Evolutionary conservation across 306 rosid species (phyloP), one percentile per base, ranked within the genome.

Genomic region (Trifolium pratense): DNA sequence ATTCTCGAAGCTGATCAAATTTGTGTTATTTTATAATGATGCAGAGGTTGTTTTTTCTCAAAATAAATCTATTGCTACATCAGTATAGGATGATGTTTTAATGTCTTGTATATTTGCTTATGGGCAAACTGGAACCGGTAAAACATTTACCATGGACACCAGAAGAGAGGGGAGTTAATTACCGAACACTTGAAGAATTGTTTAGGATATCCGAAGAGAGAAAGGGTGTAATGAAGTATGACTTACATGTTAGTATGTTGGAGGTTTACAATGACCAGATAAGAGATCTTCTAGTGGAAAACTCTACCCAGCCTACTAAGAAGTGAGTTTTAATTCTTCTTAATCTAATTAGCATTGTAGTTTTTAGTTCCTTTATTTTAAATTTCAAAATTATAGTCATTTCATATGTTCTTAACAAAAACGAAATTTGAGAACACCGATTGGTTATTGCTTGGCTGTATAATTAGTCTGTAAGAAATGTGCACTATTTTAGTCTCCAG

Each of bases 121-220:
- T 3, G 99, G 99, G n/a, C 99, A 94, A 89, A 94, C 99, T 21
- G 99, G 99, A 65, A 91, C 99, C 6, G 99, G 99, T 21, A 94
- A 94, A 81, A 94, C 99, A 23, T 94, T 88, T 81, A 94, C 99
- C 0, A 94, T 94, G 99, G 76, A 90, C 93, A 39, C 84, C 84
- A 4, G 95, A 90, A 71, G 83, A 85, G 42, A 94, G 99, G 79
- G 99, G 99, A 77, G 99, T 94, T 55, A 94, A 94, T 81, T 91
- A 88, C 85, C 86, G 97, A 79, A 94, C 99, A 23, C 83, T 94
- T 71, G 90, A 87, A 74, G 96, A 94, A 76, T 76, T 94, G 73
- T 94, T 91, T 74, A 86, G 74, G 71, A 78, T 84, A 79, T 82
- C 93, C 7, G 85, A 88, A 69, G 95, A 89, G 73, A 91, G 91